phyloP scores from a whole-genome alignment of 352 stramenopile genomes.

The Aphanomyces astaci region DNA sequence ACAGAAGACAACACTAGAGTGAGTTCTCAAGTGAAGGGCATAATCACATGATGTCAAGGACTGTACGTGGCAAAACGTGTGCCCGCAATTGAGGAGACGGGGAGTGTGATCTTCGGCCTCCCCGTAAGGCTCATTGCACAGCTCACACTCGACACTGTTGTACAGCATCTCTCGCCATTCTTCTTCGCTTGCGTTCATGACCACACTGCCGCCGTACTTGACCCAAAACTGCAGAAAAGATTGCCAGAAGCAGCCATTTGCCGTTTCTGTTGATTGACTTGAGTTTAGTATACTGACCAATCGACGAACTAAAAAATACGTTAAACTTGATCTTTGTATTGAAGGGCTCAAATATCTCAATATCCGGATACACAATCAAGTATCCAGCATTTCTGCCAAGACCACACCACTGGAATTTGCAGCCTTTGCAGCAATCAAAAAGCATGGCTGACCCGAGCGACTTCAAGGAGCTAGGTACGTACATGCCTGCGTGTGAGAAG shows the following conservation, averaged over 20 bases:
- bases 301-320: too few relatives aligned
- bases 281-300: slow-evolving; percentile 3
- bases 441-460: slow-evolving; percentile 3
- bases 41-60: neutral
- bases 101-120: slow-evolving; percentile 60
- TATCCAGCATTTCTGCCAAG: slow-evolving; percentile 37
- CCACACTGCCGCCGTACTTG: neutral
- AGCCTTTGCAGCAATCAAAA: slow-evolving; percentile 26
- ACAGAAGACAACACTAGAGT: slow-evolving; percentile 25
- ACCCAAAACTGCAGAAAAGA: neutral
- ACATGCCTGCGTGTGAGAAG: neutral
- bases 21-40: too few relatives aligned
- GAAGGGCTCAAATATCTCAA: too few relatives aligned
- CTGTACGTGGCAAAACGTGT: slow-evolving; percentile 75
- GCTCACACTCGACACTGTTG: slow-evolving; percentile 73
- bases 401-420: neutral
- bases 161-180: slow-evolving; percentile 66
- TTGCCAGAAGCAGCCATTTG: neutral
- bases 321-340: too few relatives aligned
- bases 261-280: neutral
- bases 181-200: slow-evolving; percentile 16
- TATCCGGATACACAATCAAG: too few relatives aligned
- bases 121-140: slow-evolving; percentile 80
- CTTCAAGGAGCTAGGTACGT: slow-evolving; percentile 19
- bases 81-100: slow-evolving; percentile 60